Evolutionary conservation across 805 yeast genomes (phyloP), one percentile per base, ranked within the genome.

Genomic region (Yamadazyma akitaensis): DNA sequence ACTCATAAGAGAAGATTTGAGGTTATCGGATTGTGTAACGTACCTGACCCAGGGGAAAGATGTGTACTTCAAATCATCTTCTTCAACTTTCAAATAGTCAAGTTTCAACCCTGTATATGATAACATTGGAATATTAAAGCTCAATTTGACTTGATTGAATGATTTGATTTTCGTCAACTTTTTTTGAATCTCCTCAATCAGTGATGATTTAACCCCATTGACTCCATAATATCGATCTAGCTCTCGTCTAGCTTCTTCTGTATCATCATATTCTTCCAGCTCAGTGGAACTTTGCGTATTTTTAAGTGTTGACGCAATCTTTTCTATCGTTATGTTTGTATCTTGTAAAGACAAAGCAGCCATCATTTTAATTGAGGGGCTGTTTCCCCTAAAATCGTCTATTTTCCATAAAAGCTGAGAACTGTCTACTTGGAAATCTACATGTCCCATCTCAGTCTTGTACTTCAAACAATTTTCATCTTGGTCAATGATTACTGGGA

Each of bases 11-110:
- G 18, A n/a, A 10, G 33, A 31, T 5, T 32, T 10, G 36, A 30
- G n/a, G 13, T 16, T 25, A 32, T 30, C 37, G 8, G 49, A 44
- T 35, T 44, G 51, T 19, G 55, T 44, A n/a, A 34, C 37, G 42
- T 53, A 53, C 19, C 85, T 71, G 1, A 86, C 84, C 95, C 95
- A 86, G 0, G 94, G 91, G 58, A 86, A 85, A 36, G 87, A 77
- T 5, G 86, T 80, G 53, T 82, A 82, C 43, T 76, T 70, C 57
- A 85, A 61, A 43, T 72, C 75, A 5, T 75, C 77, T 55, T 86
- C 95, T 19, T 77, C 78, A 13, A 86, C 84, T 51, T 82, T 80
- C 42, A 86, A 61, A 54, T 81, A 86, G 32, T 79, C 85, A 18
- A 86, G 75, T 53, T 80, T 81, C 32, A 86, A 63, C 0, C 89